Evolutionary conservation across 1,284 basidiomycete species (phyloP).

Genomic region (Sporisorium sorghi): DNA sequence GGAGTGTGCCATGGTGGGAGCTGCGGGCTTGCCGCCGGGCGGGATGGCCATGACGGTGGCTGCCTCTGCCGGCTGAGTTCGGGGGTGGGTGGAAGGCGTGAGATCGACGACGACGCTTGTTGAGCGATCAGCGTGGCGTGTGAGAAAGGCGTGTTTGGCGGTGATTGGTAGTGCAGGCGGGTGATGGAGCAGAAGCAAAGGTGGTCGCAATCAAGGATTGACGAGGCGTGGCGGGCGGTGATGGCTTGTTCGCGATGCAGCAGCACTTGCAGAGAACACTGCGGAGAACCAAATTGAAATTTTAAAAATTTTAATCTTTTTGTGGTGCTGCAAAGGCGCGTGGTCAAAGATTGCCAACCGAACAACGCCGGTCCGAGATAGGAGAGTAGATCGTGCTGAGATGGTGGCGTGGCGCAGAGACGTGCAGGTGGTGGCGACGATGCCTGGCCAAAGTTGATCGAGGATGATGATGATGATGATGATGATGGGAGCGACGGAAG

Average conservation of each 20-base stretch:
- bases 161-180: too few species aligned
- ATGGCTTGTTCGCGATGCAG: neutral
- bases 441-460: too few species aligned
- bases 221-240: too few species aligned
- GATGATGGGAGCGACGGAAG: too few species aligned
- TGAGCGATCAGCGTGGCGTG: neutral
- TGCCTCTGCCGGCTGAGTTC: neutral
- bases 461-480: too few species aligned
- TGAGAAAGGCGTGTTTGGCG: too few species aligned
- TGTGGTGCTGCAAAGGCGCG: neutral
- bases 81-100: neutral
- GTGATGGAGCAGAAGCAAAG: neutral
- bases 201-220: neutral
- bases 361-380: neutral
- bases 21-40: constrained; percentile 7
- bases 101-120: neutral
- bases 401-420: too few species aligned
- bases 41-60: constrained; percentile 27
- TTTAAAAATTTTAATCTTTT: too few species aligned
- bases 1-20: constrained; percentile 8
- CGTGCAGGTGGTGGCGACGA: too few species aligned
- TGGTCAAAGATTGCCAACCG: too few species aligned
- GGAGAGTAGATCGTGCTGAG: too few species aligned
- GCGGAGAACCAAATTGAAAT: neutral
- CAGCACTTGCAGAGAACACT: neutral